Conservation (phyloP, 495 filamentous ascomycete genomes). For the Choiromyces venosus region DNA sequence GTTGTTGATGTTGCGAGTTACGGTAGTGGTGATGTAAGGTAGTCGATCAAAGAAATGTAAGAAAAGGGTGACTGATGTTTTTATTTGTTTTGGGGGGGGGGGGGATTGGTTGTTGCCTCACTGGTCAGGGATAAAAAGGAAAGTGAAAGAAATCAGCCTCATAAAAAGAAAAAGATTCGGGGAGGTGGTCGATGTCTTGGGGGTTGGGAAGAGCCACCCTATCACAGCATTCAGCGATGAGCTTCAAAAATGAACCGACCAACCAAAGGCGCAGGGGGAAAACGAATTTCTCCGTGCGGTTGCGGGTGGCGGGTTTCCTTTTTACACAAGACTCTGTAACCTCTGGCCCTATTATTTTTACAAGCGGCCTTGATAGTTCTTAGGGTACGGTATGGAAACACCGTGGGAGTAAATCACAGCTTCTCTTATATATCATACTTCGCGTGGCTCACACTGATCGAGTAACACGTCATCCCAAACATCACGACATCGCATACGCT, state of each 20-base stretch:
- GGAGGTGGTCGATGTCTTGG: not conserved
- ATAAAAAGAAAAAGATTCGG: slow-evolving; percentile 5
- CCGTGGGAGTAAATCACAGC: not conserved
- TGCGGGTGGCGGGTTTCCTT: not conserved
- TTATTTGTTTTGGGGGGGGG: not conserved
- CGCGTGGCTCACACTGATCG: not conserved
- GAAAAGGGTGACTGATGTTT: not conserved
- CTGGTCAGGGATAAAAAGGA: slow-evolving; percentile 13
- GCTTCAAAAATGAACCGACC: not conserved
- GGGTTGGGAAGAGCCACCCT: not conserved
- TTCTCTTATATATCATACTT: not conserved
- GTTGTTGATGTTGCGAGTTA: not conserved
- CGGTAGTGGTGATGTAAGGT: slow-evolving; percentile 6
- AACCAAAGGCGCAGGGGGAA: not conserved
- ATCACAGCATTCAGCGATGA: not conserved
- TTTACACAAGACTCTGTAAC: not conserved
- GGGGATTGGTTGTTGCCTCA: slow-evolving; percentile 1
- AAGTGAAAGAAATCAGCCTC: slow-evolving; percentile 16
- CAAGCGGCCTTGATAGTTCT: not conserved
- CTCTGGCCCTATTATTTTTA: not conserved
- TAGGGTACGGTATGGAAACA: not conserved
- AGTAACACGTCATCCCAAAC: not conserved
- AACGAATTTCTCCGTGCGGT: not conserved
- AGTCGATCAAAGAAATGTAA: not conserved
- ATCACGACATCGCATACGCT: slow-evolving; percentile 2